Conservation (phyloP, 1,139 yeast genomes). For the Taphrina betulina region DNA sequence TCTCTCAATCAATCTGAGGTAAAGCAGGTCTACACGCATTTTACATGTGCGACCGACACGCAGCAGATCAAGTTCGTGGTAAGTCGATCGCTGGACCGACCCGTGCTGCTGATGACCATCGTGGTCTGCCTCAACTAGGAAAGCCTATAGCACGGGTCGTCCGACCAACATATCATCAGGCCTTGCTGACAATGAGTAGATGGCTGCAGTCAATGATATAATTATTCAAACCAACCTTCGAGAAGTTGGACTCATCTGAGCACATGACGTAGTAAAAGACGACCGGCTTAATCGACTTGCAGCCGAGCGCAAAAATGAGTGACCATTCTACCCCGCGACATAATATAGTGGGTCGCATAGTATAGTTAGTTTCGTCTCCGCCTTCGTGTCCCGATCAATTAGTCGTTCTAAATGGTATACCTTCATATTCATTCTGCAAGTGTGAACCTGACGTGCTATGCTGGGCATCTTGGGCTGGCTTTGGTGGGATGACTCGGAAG, state of each 20-base stretch:
- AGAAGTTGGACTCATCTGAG: conserved; percentile 64
- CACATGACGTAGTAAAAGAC: too few species aligned
- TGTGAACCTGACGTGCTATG: too few species aligned
- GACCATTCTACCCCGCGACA: neutral
- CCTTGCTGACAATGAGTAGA: conserved; percentile 34
- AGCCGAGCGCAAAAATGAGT: neutral
- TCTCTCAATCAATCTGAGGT: conserved; percentile 56
- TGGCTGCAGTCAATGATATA: conserved; percentile 90
- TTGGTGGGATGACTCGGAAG: too few species aligned
- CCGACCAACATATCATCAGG: neutral
- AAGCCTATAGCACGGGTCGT: neutral
- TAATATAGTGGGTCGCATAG: neutral
- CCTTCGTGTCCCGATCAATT: too few species aligned
- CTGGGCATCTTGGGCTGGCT: too few species aligned
- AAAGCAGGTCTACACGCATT: conserved; percentile 80
- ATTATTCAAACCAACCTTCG: conserved; percentile 78
- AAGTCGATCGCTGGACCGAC: conserved; percentile 12
- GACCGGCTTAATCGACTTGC: neutral
- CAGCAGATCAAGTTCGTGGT: conserved; percentile 42
- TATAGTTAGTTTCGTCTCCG: too few species aligned
- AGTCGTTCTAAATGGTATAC: too few species aligned
- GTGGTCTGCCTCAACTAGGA: neutral
- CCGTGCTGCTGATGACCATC: neutral
- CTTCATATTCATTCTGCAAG: too few species aligned
- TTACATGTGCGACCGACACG: conserved; percentile 96